A percentile compares a stretch with the other conserved stretches of the same genome.
Conservation (phyloP, 2,329 filamentous ascomycete species). For the Elsinoe ampelina region DNA sequence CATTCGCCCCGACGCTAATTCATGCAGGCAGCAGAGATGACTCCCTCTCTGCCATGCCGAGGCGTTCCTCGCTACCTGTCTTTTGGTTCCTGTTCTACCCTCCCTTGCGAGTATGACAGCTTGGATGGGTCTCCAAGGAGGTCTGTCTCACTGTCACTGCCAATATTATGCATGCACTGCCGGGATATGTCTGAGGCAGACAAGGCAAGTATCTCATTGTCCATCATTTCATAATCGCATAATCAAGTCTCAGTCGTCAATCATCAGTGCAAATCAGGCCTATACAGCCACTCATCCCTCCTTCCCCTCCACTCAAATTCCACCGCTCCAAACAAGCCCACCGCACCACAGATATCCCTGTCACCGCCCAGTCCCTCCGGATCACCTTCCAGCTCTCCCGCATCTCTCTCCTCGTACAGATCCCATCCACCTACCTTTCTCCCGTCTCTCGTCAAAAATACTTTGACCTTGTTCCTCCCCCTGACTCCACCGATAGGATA, state of each 20-base stretch:
- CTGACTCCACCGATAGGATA: constrained; percentile 39
- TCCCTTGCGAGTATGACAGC: constrained; percentile 2
- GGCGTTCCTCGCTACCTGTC: constrained; percentile 11
- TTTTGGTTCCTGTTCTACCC: constrained; percentile 3
- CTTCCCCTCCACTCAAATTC: constrained; percentile 51
- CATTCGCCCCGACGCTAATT: not conserved
- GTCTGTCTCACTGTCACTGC: not conserved
- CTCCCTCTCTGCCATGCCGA: constrained; percentile 5
- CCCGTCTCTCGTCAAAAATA: constrained; percentile 66
- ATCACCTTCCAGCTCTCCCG: constrained; percentile 46
- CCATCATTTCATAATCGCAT: not conserved
- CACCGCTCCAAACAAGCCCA: constrained; percentile 62
- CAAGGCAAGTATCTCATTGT: not conserved
- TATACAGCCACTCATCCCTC: constrained; percentile 26
- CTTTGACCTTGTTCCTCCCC: constrained; percentile 40
- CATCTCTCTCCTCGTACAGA: constrained; percentile 64
- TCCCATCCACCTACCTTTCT: constrained; percentile 54
- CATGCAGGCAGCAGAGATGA: constrained; percentile 10
- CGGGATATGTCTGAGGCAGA: not conserved
- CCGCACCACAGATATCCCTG: constrained; percentile 46
- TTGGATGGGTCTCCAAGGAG: not conserved
- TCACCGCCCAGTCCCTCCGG: constrained; percentile 59
- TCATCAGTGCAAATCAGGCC: constrained; percentile 15
- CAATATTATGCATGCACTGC: not conserved
- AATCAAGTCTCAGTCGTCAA: not conserved